Conservation (phyloP, 495 filamentous ascomycete genomes). For the Aspergillus homomorphus region DNA sequence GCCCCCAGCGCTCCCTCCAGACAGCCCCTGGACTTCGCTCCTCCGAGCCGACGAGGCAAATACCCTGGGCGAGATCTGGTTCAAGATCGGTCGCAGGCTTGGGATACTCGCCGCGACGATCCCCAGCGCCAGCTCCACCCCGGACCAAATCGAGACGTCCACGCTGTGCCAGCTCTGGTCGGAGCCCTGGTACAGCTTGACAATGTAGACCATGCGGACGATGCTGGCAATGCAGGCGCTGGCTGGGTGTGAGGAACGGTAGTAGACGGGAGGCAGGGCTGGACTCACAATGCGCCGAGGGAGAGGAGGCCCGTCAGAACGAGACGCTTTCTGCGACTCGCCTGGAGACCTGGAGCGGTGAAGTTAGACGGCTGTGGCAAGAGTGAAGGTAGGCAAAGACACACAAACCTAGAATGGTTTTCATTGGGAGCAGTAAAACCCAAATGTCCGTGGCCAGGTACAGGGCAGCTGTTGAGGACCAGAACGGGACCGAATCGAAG, state of each 20-base stretch:
- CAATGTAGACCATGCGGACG: slow-evolving; percentile 16
- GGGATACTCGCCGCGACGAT: slow-evolving; percentile 19
- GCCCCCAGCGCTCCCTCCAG: too few relatives aligned
- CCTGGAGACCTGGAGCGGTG: background rate
- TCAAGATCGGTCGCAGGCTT: background rate
- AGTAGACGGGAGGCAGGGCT: background rate
- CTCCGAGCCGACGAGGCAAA: too few relatives aligned
- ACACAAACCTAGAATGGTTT: slow-evolving; percentile 10
- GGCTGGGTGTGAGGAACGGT: background rate
- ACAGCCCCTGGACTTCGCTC: too few relatives aligned
- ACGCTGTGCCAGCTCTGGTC: slow-evolving; percentile 15
- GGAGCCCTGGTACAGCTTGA: slow-evolving; percentile 14
- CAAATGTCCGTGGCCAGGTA: slow-evolving; percentile 15
- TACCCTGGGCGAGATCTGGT: background rate
- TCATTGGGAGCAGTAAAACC: slow-evolving; percentile 13
- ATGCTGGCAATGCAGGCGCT: slow-evolving; percentile 14
- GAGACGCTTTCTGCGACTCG: slow-evolving; percentile 2
- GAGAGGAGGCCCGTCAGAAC: slow-evolving; percentile 8
- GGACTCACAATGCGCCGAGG: slow-evolving; percentile 11
- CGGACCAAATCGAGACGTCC: slow-evolving; percentile 12
- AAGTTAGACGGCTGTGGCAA: too few relatives aligned
- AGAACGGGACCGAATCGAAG: slow-evolving; percentile 14
- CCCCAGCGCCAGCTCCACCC: slow-evolving; percentile 11
- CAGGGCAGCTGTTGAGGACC: slow-evolving; percentile 9
- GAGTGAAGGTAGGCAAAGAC: background rate